Conservation (phyloP, 352 stramenopile genomes). For the Thalassiosira livingstoniorum region DNA sequence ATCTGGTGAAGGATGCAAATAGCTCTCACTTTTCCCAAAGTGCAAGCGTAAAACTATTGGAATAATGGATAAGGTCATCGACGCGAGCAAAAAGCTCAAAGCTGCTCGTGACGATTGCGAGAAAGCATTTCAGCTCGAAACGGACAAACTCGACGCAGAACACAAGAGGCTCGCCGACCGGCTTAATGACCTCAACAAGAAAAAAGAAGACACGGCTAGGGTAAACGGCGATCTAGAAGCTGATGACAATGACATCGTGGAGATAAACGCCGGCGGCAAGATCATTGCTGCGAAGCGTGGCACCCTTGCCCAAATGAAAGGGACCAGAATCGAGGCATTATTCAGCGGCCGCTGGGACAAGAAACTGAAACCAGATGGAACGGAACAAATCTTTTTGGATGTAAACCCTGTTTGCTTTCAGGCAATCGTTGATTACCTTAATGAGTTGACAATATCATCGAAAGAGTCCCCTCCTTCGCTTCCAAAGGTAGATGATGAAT, state of each 20-base stretch:
- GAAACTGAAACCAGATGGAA: slow-evolving; percentile 17
- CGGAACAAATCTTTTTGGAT: slow-evolving; percentile 43
- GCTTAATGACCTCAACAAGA: slow-evolving; percentile 14
- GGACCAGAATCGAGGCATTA: slow-evolving; percentile 38
- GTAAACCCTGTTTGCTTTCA: slow-evolving; percentile 30
- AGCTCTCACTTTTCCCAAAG: no score
- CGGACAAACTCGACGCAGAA: slow-evolving; percentile 9
- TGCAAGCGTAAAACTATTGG: no score
- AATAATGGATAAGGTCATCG: neutral
- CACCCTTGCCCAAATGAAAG: slow-evolving; percentile 40
- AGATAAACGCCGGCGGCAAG: slow-evolving; percentile 52
- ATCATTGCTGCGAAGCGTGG: slow-evolving; percentile 32
- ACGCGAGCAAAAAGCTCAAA: slow-evolving; percentile 11
- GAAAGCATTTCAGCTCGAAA: neutral
- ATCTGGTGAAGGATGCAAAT: no score
- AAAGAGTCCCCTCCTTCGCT: neutral
- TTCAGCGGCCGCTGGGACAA: slow-evolving; percentile 56
- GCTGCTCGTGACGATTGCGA: neutral
- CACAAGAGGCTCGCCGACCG: slow-evolving; percentile 5
- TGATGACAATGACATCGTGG: slow-evolving; percentile 33
- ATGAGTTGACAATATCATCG: slow-evolving; percentile 31
- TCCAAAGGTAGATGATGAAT: slow-evolving; percentile 19
- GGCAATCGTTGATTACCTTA: slow-evolving; percentile 40
- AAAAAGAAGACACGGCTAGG: slow-evolving; percentile 15
- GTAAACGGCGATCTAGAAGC: slow-evolving; percentile 29